Base-by-base conservation (phyloP, 768 basidiomycete genomes). In the Rhodotorula paludigena region DNA sequence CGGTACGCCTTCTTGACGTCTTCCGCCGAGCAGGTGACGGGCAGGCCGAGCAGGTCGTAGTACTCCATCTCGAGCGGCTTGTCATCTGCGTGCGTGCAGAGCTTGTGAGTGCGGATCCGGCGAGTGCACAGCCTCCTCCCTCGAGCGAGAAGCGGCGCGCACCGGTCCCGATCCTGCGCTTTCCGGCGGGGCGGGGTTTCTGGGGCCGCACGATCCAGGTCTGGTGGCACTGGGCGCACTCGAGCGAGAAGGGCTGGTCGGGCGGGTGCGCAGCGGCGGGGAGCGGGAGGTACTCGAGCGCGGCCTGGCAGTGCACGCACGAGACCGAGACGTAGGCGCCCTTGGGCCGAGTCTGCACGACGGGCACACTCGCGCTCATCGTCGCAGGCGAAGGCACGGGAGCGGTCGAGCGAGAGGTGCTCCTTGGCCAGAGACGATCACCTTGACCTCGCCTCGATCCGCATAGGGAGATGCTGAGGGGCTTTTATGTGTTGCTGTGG, bases 1-100 rank as follows among this genome's bases (percentile, higher is more conserved):
- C 92, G 85, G 79, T 94, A 93, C 4, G 92, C 88, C 77, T 89
- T 92, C 83, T 93, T 93, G 77, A 94, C 83, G 56, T 93, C 91
- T 25, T 91, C 90, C 8, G 83, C 83, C 23, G 86, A 86, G 12
- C 90, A 90, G 69, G 85, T 83, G 25, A 88, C 82, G 0, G 87
- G 78, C 2, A 93, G 83, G 12, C 88, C 89, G 10, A 93, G 81
- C 56, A 89, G 82, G 76, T 94, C 90, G 74, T 93, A 94, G 79
- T 92, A 93, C n/a, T 83, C 86, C 1, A 88, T 92, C 76, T 94
- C 91, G 44, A 94, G 80, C 11, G 91, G 92, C 61, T 85, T 83
- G 68, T 90, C 89, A 77, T 92, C 89, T 25, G 90, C 89, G 14
- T 2, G 7, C 3, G 8, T 30, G 45, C 23, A 33, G 44, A 42